Conservation (phyloP, 2,329 filamentous ascomycete species). For the Fusarium sp. region DNA sequence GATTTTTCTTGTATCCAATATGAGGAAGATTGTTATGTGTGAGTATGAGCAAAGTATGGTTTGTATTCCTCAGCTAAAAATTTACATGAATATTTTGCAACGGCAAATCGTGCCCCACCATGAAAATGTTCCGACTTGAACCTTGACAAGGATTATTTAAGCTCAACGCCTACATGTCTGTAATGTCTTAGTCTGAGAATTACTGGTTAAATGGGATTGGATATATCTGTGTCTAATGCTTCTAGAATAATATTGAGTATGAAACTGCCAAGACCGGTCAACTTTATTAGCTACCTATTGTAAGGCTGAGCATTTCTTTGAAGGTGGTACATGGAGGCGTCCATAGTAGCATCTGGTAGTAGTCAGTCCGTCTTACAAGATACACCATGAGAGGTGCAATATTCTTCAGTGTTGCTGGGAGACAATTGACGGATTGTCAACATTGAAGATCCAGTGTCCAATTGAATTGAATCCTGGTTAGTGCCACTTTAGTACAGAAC, state of each 20-base stretch:
- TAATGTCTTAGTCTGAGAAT: background rate
- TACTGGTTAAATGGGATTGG: background rate
- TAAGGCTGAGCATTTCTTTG: background rate
- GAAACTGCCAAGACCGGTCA: background rate
- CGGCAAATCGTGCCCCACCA: conserved; percentile 38
- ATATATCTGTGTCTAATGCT: background rate
- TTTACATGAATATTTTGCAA: conserved; percentile 39
- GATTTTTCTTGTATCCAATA: background rate
- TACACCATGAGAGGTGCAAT: background rate
- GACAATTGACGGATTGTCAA: background rate
- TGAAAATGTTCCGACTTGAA: conserved; percentile 22
- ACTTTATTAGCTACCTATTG: background rate
- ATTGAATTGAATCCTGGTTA: background rate
- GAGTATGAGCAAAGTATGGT: background rate
- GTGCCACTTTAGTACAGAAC: background rate
- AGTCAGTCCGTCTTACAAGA: background rate
- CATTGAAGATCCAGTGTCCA: background rate
- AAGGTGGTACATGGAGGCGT: background rate
- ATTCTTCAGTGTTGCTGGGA: background rate
- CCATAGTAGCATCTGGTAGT: no score
- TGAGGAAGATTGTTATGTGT: background rate
- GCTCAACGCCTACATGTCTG: background rate
- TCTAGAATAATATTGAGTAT: background rate
- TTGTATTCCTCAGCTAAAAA: conserved; percentile 22
- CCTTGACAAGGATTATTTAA: conserved; percentile 23